Percentiles rank a stretch among this genome's conserved stretches.
Evolutionary conservation across 2,329 filamentous ascomycete species (phyloP).

Genomic region (Cladosporium sp.): DNA sequence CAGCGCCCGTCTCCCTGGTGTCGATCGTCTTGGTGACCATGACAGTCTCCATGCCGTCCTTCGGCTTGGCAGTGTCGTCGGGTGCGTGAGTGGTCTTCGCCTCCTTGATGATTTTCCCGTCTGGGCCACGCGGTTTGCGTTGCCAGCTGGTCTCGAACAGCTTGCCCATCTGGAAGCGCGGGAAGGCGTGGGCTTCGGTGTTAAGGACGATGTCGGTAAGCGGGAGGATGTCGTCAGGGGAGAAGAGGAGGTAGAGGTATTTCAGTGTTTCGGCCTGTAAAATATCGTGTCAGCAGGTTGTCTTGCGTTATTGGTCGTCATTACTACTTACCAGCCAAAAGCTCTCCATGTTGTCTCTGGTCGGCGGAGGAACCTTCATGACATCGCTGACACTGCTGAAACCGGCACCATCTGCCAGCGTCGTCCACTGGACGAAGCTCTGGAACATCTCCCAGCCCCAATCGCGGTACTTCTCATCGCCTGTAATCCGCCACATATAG

Average conservation of each 20-base stretch:
- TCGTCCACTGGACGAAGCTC: conserved; percentile 78
- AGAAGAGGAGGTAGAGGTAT: conserved; percentile 95
- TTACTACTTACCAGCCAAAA: conserved; percentile 77
- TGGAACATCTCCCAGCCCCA: conserved; percentile 99
- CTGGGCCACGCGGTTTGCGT: conserved; percentile 53
- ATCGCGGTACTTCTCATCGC: conserved; percentile 78
- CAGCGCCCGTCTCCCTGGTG: conserved; percentile 8
- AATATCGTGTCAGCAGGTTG: neutral
- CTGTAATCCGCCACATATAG: conserved; percentile 98
- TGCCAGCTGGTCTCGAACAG: conserved; percentile 77
- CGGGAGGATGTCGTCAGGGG: conserved; percentile 71
- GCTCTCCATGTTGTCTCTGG: conserved; percentile 92
- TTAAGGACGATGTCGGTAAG: conserved; percentile 87
- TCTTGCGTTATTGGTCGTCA: neutral
- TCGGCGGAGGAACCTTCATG: conserved; percentile 60
- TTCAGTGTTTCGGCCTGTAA: conserved; percentile 85
- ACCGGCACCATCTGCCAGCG: conserved; percentile 68
- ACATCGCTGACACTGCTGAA: conserved; percentile 79
- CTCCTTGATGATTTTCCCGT: conserved; percentile 18
- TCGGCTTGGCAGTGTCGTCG: conserved; percentile 8
- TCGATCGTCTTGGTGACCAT: conserved; percentile 19
- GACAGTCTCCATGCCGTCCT: conserved; percentile 16
- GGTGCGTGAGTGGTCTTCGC: neutral
- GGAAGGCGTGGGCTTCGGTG: conserved; percentile 88
- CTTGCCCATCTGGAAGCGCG: conserved; percentile 73